Base-by-base conservation (phyloP, 2,329 filamentous ascomycete species). In the Aspergillus pseudotamarii region DNA sequence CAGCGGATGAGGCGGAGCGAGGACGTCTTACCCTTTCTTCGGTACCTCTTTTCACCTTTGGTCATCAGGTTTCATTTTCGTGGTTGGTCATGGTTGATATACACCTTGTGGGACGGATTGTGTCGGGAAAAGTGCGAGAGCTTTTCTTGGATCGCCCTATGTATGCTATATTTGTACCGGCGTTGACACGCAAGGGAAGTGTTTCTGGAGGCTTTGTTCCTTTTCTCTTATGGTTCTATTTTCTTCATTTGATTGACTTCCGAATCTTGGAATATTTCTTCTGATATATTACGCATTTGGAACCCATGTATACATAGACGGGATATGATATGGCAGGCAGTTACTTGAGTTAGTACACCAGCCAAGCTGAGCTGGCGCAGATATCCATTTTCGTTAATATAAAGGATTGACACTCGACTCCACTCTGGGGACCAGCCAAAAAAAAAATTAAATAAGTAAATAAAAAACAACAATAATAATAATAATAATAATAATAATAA, bases 131-230 rank as follows among this genome's bases (percentile, higher is more conserved):
- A 26, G 43, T 36, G 57, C 38, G 45, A 41, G 45, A 59, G 23
- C 57, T 51, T 51, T 59, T 59, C 57, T 59, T 59, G 57, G 45
- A 50, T 59, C 57, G 57, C 32, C 57, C 57, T 46, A 59, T 51
- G 57, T 59, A 50, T 59, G 57, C 57, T 59, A 59, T 59, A 51
- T 59, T 55, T 59, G 45, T 51, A 59, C 21, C 23, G 57, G 57
- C 57, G 57, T 59, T 59, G 57, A 45, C 45, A 59, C 45, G 45
- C 57, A 51, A 50, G 43, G 57, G 45, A 51, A 30, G 21, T 55
- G 30, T 38, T 32, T 46, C 38, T 59, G 57, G 57, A 59, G 57
- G 56, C 28, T 46, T 58, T 58, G 41, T 50, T 51, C 48, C 32
- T 58, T 50, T 32, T 48, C 43, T 55, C 50, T 48, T 48, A 48